A percentile compares a stretch with the other conserved stretches of the same genome.
Conservation (phyloP, 2,329 filamentous ascomycete genomes). For the Xylariaceae sp. region DNA sequence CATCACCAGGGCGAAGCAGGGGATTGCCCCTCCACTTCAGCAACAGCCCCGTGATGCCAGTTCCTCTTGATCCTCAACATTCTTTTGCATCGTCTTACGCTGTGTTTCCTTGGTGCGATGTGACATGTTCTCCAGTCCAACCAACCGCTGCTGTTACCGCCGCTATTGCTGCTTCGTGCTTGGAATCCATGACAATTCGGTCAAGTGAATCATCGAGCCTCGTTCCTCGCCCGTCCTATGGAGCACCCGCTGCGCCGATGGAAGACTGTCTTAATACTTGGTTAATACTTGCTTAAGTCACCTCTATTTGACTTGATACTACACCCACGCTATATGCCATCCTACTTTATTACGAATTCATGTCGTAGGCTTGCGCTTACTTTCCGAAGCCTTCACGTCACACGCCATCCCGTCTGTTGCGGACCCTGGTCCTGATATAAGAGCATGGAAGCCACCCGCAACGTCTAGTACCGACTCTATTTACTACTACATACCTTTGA, state of each 20-base stretch:
- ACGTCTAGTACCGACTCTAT: not conserved
- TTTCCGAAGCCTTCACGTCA: slow-evolving; percentile 22
- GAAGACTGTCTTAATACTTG: too few relatives aligned
- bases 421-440: slow-evolving; percentile 30
- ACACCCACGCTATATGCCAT: slow-evolving; percentile 10
- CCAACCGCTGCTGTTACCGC: too few relatives aligned
- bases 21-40: slow-evolving; percentile 17
- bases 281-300: too few relatives aligned
- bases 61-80: slow-evolving; percentile 23
- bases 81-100: slow-evolving; percentile 14
- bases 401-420: slow-evolving; percentile 23
- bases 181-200: slow-evolving; percentile 21
- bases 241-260: slow-evolving; percentile 22
- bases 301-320: slow-evolving; percentile 23
- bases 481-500: not conserved
- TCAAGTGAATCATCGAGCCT: slow-evolving; percentile 32
- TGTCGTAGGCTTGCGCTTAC: slow-evolving; percentile 28
- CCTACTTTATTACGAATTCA: slow-evolving; percentile 10
- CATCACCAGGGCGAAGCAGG: slow-evolving; percentile 22
- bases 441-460: slow-evolving; percentile 18
- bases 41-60: slow-evolving; percentile 35
- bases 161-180: slow-evolving; percentile 25
- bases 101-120: slow-evolving; percentile 31
- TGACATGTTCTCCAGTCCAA: slow-evolving; percentile 33
- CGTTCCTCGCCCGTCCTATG: slow-evolving; percentile 30